Conservation (phyloP, 305 asterid species). For the Caryopteris hybrid region DNA sequence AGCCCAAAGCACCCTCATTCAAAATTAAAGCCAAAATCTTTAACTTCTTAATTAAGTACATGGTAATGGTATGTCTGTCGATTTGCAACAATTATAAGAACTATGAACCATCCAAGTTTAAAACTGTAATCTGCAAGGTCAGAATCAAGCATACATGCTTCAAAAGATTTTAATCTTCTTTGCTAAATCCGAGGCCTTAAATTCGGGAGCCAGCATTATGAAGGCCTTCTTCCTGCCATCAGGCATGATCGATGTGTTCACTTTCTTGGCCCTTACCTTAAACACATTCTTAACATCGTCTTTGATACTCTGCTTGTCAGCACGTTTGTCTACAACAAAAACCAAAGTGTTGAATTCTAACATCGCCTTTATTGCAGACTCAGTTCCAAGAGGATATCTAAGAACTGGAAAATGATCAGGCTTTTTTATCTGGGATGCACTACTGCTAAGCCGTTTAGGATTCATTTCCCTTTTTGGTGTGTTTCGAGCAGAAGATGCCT, state of each 20-base stretch:
- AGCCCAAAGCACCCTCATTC: too few species aligned
- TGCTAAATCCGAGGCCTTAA: constrained; percentile 52
- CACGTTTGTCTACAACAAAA: constrained; percentile 58
- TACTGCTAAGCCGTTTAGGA: constrained; percentile 33
- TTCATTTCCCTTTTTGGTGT: constrained; percentile 33
- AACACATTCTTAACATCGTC: constrained; percentile 42
- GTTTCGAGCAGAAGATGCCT: constrained; percentile 12
- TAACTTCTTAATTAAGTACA: too few species aligned
- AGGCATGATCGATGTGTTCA: constrained; percentile 50
- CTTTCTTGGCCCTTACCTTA: constrained; percentile 42
- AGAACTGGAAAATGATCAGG: constrained; percentile 36
- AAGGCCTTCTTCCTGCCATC: constrained; percentile 65
- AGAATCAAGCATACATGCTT: too few species aligned
- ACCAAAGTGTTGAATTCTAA: constrained; percentile 49
- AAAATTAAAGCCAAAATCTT: too few species aligned
- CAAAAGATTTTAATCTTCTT: constrained; percentile 47
- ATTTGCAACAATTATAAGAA: too few species aligned
- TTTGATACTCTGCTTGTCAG: constrained; percentile 60
- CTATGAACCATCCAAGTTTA: too few species aligned
- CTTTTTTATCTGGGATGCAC: constrained; percentile 23
- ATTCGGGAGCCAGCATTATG: constrained; percentile 35
- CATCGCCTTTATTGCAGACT: constrained; percentile 44
- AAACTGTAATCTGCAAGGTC: too few species aligned
- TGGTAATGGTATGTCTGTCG: too few species aligned
- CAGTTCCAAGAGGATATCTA: constrained; percentile 52